Percentiles rank a stretch among this genome's conserved stretches.
These are phyloP conservation scores for Urochloa ruziziensis DNA, from an alignment of 176 grass and related monocot genomes.

Conservation along the genomic window DNA sequence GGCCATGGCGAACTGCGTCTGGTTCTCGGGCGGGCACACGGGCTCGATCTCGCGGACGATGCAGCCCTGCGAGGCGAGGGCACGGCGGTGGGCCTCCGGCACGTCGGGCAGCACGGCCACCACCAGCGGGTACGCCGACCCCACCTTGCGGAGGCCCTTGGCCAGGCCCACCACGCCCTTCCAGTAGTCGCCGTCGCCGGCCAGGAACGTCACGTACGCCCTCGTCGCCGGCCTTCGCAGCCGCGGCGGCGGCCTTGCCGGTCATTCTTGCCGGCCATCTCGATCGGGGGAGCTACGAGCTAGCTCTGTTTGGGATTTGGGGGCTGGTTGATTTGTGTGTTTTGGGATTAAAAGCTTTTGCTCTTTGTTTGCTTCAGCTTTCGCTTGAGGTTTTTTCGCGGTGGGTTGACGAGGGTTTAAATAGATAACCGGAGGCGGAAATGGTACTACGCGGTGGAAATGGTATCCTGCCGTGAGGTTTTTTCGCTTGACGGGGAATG, in stretches of 20 bases:
- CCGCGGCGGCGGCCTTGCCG: slow-evolving; percentile 7
- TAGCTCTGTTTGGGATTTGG: neutral
- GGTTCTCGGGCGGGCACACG: slow-evolving; percentile 61
- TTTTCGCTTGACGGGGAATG: no score
- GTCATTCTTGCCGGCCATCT: slow-evolving; percentile 60
- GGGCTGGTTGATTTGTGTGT: neutral
- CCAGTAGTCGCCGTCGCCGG: slow-evolving; percentile 77
- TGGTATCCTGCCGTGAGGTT: no score
- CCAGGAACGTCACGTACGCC: slow-evolving; percentile 77
- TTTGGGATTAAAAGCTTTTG: neutral
- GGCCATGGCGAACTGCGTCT: slow-evolving; percentile 80
- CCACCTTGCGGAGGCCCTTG: slow-evolving; percentile 61
- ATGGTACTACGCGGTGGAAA: neutral
- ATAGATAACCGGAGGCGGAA: slow-evolving; percentile 18
- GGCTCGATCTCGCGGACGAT: slow-evolving; percentile 68
- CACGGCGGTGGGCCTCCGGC: slow-evolving; percentile 42
- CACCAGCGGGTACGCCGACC: slow-evolving; percentile 58
- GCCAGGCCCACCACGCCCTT: slow-evolving; percentile 73
- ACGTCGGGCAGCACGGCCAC: slow-evolving; percentile 79
- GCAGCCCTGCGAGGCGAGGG: slow-evolving; percentile 49
- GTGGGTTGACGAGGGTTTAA: slow-evolving; percentile 31
- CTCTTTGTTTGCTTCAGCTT: neutral
- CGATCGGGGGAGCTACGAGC: neutral
- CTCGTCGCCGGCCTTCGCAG: slow-evolving; percentile 17
- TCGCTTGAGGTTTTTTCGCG: neutral